Base-by-base conservation (phyloP, 2,329 filamentous ascomycete genomes). In the Aspergillus eucalypticola region DNA sequence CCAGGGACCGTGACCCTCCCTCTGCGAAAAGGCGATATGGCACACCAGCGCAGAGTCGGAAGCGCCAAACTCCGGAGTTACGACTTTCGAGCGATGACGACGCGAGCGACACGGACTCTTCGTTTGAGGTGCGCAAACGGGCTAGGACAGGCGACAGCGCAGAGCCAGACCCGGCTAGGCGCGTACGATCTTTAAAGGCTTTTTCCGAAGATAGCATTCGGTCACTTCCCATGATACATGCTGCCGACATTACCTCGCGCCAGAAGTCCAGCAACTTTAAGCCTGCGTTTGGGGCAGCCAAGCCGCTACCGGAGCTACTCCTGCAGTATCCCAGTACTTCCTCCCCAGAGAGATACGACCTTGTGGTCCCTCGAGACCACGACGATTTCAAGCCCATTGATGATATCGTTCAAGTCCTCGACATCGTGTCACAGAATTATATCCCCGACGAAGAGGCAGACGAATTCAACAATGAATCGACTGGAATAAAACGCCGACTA, bases 301-400 rank as follows among this genome's bases (percentile, higher is more conserved):
- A 75, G 11, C 76, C 78, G 51, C 74, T 80, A 19, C 71, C 74
- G 27, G 75, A 79, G 10, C 85, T 96, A 60, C 81, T 88, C 71
- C 79, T 98, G 67, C 90, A 95, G 74, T 98, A 98, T 75, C 94
- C 95, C 8, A 93, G 91, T 74, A 81, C 83, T 63, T 84, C 86
- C 58, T 82, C 83, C 53, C 84, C 84, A 56, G 91, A 95, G 76
- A 86, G 83, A 87, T 90, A 91, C 71, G 86, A 93, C 68, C 84
- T 95, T 8, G 88, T 94, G 27, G 86, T 86, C 71, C 90, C 90
- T 51, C 89, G 89, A 64, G 91, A 96, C 65, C 89, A 88, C 66
- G 90, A 92, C 65, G 88, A 93, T 69, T 89, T 90, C 42, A 84
- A 76, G 58, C 78, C 81, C 7, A 71, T 90, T 29, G 84, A 89